Base-by-base conservation (phyloP, 2,329 filamentous ascomycete genomes). In the Penicillium brevicompactum region DNA sequence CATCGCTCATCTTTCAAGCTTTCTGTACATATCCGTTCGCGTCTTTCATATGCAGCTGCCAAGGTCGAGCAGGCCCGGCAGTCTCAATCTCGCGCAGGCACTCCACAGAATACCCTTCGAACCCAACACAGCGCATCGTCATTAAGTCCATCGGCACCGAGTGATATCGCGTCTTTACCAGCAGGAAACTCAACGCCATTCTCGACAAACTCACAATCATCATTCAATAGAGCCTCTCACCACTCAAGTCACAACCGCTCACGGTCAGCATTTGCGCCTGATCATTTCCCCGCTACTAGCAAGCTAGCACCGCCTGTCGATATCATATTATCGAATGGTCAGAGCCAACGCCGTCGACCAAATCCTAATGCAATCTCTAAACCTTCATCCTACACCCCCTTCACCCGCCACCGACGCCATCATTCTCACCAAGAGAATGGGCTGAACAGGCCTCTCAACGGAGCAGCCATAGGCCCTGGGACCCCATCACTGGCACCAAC, bases 41-140 rank as follows among this genome's bases (percentile, higher is more conserved):
- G 91, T 66, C 82, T 97, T 27, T 91, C 91, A 6, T 97, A 97
- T 73, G 93, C 93, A 61, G 94, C 96, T 84, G 84, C 95, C 70
- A 97, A 96, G 74, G 89, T 97, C 40, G 91, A 91, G 70, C 87
- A 95, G 69, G 91, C 91, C 55, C 94, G 92, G 88, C 89, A 96
- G 74, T 83, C 87, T 47, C 89, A 96, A 74, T 83, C 87, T 48
- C 68, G 64, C 22, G 86, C 88, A 60, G 86, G 86, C 18, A 51
- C 40, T 14, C 49, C 57, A 11, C 57, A 63, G 37, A 44, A 53
- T 40, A 46, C 58, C 13, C 27, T 60, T 22, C 59, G 54, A 46
- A 56, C 52, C 21, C 48, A 57, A 9, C 56, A 60, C 46, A 62
- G 42, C 34, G 11, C 58, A 24, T 49, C 57, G 38, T 43, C 51